A percentile compares a stretch with the other conserved stretches of the same genome.
Evolutionary conservation across 768 basidiomycete species (phyloP).

Genomic region (Agrocybe praecox): DNA sequence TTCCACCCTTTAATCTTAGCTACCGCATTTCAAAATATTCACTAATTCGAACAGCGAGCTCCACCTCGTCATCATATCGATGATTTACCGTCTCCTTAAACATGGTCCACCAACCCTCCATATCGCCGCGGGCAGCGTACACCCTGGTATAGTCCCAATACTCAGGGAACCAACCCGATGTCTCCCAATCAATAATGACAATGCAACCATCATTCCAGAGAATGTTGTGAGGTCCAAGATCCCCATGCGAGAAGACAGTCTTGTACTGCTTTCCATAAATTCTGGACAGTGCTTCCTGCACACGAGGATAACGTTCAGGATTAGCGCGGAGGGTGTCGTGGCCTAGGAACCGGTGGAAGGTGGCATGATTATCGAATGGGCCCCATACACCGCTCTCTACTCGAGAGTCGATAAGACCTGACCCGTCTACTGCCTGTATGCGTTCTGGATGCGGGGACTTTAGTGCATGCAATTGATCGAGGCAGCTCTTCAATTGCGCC

Average conservation of each 20-base stretch:
- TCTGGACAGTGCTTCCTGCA: not conserved
- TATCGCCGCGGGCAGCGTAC: no score
- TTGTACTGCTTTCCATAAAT: not conserved
- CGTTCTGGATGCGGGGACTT: not conserved
- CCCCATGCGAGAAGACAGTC: not conserved
- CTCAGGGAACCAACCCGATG: not conserved
- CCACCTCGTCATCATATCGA: no score
- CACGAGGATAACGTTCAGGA: not conserved
- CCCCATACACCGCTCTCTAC: not conserved
- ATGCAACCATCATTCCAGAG: not conserved
- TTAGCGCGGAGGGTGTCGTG: not conserved
- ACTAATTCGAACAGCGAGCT: no score
- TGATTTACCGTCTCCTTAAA: no score
- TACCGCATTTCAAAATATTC: no score
- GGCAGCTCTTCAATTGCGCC: not conserved
- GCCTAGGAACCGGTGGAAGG: not conserved
- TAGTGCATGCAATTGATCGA: not conserved
- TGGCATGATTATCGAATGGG: not conserved
- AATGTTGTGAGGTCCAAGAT: conserved; percentile 1
- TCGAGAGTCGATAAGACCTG: not conserved
- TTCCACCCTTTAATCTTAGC: no score
- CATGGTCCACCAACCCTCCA: no score
- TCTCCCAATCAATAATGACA: conserved; percentile 1
- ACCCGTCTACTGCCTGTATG: not conserved
- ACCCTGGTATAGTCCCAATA: conserved; percentile 1